These are phyloP conservation scores for Pugionium dolabratum DNA, from an alignment of 345 rosid genomes.

Conservation along the genomic window DNA sequence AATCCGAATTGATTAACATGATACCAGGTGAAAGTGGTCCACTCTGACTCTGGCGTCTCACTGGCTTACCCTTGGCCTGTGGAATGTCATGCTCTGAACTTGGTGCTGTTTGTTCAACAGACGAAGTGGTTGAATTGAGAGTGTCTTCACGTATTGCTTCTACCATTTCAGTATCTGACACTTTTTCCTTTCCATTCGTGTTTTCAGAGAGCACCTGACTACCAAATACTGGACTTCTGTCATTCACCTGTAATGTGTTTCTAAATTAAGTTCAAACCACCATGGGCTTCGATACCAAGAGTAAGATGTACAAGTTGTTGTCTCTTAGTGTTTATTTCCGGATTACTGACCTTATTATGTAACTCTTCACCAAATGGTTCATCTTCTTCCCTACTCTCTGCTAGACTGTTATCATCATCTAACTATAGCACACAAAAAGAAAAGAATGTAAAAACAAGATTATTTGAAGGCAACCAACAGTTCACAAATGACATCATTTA, in stretches of 20 bases:
- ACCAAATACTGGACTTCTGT: slow-evolving; percentile 32
- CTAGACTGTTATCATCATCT: slow-evolving; percentile 68
- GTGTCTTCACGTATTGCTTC: slow-evolving; percentile 45
- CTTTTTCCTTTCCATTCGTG: slow-evolving; percentile 54
- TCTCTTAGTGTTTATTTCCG: not conserved
- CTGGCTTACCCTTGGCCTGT: slow-evolving; percentile 52
- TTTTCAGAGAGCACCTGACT: slow-evolving; percentile 43
- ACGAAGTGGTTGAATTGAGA: slow-evolving; percentile 47
- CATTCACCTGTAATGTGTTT: slow-evolving; percentile 40
- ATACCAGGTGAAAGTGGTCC: slow-evolving; percentile 76
- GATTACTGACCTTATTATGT: slow-evolving; percentile 50
- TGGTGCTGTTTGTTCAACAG: slow-evolving; percentile 48
- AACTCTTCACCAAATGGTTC: slow-evolving; percentile 45
- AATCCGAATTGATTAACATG: slow-evolving; percentile 51
- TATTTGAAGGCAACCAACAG: slow-evolving; percentile 19
- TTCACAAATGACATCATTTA: slow-evolving; percentile 2
- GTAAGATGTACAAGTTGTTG: not conserved
- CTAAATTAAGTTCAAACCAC: slow-evolving; percentile 7
- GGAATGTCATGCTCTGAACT: slow-evolving; percentile 56
- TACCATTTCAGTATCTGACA: slow-evolving; percentile 46
- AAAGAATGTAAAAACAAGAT: not conserved
- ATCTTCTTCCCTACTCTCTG: slow-evolving; percentile 57
- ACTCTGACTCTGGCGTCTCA: slow-evolving; percentile 78
- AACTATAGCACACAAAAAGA: slow-evolving; percentile 46
- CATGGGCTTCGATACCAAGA: slow-evolving; percentile 1